Percentiles rank a stretch among this genome's conserved stretches.
phyloP scores from a whole-genome alignment of 1,139 yeast genomes.

The Lodderomyces jiufengensis region DNA sequence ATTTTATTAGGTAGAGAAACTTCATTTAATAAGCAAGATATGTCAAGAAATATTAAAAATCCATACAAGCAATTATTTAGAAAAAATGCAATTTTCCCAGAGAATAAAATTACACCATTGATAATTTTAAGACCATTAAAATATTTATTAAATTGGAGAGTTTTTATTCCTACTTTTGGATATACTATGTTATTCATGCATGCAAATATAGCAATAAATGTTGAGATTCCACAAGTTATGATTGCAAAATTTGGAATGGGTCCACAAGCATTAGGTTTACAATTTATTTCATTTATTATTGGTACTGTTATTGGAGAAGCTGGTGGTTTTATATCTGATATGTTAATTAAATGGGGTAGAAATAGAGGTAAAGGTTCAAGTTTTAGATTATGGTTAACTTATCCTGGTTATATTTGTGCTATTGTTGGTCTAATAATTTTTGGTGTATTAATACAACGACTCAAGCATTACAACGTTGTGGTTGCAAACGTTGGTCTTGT shows the following conservation, averaged over 20 bases:
- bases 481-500: slow-evolving; percentile 18
- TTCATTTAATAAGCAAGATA: slow-evolving; percentile 12
- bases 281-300: slow-evolving; percentile 16
- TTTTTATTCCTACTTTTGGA: slow-evolving; percentile 16
- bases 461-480: slow-evolving; percentile 13
- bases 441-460: slow-evolving; percentile 15
- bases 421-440: slow-evolving; percentile 17
- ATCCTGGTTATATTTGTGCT: slow-evolving; percentile 16
- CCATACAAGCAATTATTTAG: slow-evolving; percentile 6
- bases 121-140: slow-evolving; percentile 14
- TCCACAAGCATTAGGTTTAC: slow-evolving; percentile 19
- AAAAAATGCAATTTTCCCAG: slow-evolving; percentile 8
- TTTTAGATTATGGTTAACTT: slow-evolving; percentile 17
- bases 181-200: slow-evolving; percentile 17
- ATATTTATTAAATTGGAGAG: slow-evolving; percentile 10
- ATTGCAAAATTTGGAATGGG: slow-evolving; percentile 15
- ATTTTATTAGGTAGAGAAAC: slow-evolving; percentile 18
- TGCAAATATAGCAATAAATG: slow-evolving; percentile 19
- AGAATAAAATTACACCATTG: slow-evolving; percentile 5
- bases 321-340: slow-evolving; percentile 20
- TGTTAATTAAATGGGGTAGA: slow-evolving; percentile 14
- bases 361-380: slow-evolving; percentile 9
- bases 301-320: slow-evolving; percentile 19
- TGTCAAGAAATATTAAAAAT: slow-evolving; percentile 9
- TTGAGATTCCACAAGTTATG: slow-evolving; percentile 18